These are phyloP conservation scores for Leccinum pellstonianum DNA, from an alignment of 768 basidiomycete genomes.

Conservation along the genomic window DNA sequence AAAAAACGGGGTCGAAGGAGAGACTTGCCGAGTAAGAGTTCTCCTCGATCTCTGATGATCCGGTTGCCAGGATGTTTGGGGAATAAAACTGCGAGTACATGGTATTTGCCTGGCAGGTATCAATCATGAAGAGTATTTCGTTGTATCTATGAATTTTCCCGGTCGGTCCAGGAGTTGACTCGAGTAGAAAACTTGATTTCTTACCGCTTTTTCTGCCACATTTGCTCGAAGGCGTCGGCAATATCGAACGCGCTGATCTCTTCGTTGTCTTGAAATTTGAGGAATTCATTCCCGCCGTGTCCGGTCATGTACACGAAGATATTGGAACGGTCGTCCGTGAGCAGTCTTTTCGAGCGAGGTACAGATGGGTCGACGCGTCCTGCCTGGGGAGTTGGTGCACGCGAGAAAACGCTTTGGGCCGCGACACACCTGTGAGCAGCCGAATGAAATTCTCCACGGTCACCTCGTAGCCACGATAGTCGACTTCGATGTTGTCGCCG, in stretches of 20 bases:
- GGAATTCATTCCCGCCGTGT: constrained; percentile 96
- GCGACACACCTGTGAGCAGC: constrained; percentile 76
- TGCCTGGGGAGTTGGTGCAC: constrained; percentile 30
- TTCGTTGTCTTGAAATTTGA: constrained; percentile 99
- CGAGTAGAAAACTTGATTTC: constrained; percentile 8
- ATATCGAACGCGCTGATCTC: constrained; percentile 96
- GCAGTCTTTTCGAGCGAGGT: constrained; percentile 88
- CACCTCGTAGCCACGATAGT: constrained; percentile 97
- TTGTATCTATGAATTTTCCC: constrained; percentile 66
- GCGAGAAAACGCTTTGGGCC: not conserved
- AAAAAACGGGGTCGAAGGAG: not conserved
- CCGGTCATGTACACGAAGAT: constrained; percentile 98
- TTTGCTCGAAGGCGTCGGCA: constrained; percentile 98
- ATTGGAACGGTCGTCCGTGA: constrained; percentile 88
- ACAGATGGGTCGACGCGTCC: constrained; percentile 83
- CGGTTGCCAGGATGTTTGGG: constrained; percentile 89
- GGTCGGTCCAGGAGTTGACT: not conserved
- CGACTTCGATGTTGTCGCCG: constrained; percentile 96
- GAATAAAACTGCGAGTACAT: constrained; percentile 94
- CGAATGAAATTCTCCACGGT: constrained; percentile 96
- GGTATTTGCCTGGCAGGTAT: constrained; percentile 96
- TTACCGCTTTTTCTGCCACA: constrained; percentile 95
- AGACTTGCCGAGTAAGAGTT: constrained; percentile 87
- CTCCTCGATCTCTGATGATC: constrained; percentile 79
- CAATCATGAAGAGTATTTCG: constrained; percentile 96